Evolutionary conservation across 129 eudicot species (phyloP).

Genomic region (Artemisia argyi): DNA sequence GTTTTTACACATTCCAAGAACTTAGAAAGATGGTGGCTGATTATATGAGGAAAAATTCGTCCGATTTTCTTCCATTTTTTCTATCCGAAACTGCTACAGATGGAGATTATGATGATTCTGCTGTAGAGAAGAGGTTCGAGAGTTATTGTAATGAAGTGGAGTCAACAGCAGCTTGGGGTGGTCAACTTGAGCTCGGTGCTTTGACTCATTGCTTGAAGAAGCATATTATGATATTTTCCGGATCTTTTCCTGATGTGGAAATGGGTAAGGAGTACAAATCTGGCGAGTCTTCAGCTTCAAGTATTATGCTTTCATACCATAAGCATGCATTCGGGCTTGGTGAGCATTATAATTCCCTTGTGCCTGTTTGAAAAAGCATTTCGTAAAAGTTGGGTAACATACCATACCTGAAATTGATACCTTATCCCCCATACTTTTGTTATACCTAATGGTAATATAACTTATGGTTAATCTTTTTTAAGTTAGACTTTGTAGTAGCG

Average conservation of each 20-base stretch:
- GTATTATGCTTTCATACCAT: slow-evolving; percentile 87
- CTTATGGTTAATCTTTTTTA: slow-evolving; percentile 12
- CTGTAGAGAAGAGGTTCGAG: slow-evolving; percentile 61
- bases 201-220: slow-evolving; percentile 60
- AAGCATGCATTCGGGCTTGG: slow-evolving; percentile 98
- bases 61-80: slow-evolving; percentile 81
- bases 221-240: slow-evolving; percentile 81
- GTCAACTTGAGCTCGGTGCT: slow-evolving; percentile 90
- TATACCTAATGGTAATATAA: slow-evolving; percentile 15
- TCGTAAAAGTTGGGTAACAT: not conserved
- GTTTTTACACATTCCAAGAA: slow-evolving; percentile 63
- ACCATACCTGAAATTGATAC: slow-evolving; percentile 22
- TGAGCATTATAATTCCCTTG: slow-evolving; percentile 92
- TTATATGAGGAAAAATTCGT: slow-evolving; percentile 66
- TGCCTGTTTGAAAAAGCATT: slow-evolving; percentile 35
- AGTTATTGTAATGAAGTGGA: slow-evolving; percentile 84
- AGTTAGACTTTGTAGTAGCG: slow-evolving; percentile 12
- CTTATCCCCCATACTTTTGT: slow-evolving; percentile 18
- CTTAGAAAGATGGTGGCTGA: slow-evolving; percentile 88
- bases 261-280: slow-evolving; percentile 98
- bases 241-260: slow-evolving; percentile 97
- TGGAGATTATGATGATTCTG: slow-evolving; percentile 56
- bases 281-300: slow-evolving; percentile 37
- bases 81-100: slow-evolving; percentile 60
- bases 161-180: slow-evolving; percentile 98